A percentile compares a stretch with the other conserved stretches of the same genome.
Conservation (phyloP, 768 basidiomycete species). For the Rhizopogon salebrosus region DNA sequence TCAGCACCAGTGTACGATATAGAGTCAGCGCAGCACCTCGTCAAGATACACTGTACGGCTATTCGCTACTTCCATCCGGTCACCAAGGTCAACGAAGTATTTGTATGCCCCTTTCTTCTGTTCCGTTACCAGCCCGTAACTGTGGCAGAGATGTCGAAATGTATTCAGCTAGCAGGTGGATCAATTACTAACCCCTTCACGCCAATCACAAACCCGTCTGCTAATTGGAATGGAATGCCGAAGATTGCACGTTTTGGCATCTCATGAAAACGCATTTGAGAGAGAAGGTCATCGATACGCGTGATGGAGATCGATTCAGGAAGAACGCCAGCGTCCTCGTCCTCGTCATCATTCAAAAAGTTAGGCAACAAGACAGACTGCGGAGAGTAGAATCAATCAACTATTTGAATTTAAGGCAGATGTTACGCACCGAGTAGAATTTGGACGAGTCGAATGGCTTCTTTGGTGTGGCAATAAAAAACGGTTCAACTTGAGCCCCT, state of each 20-base stretch:
- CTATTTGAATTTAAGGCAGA: background rate
- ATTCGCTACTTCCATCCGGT: slow-evolving; percentile 70
- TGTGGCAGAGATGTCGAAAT: slow-evolving; percentile 24
- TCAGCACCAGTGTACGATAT: slow-evolving; percentile 1
- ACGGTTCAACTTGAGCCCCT: slow-evolving; percentile 78
- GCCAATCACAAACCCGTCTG: slow-evolving; percentile 67
- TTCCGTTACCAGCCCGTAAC: slow-evolving; percentile 85
- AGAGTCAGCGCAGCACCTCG: slow-evolving; percentile 35
- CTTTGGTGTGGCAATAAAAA: slow-evolving; percentile 73
- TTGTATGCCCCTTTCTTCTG: slow-evolving; percentile 80
- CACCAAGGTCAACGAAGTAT: slow-evolving; percentile 78
- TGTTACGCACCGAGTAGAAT: slow-evolving; percentile 67
- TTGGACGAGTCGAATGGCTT: slow-evolving; percentile 66
- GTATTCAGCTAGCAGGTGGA: background rate
- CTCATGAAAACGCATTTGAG: slow-evolving; percentile 79
- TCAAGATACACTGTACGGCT: slow-evolving; percentile 73
- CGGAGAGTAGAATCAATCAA: background rate
- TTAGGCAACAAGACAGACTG: slow-evolving; percentile 60
- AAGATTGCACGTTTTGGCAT: slow-evolving; percentile 80
- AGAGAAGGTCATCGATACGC: slow-evolving; percentile 71
- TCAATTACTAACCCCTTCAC: slow-evolving; percentile 64
- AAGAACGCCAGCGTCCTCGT: slow-evolving; percentile 49
- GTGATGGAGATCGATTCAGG: slow-evolving; percentile 71
- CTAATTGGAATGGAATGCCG: slow-evolving; percentile 76
- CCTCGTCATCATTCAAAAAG: slow-evolving; percentile 39